A percentile compares a stretch with the other conserved stretches of the same genome.
Evolutionary conservation across 805 yeast genomes (phyloP).

Genomic region (Myxozyma neglecta): DNA sequence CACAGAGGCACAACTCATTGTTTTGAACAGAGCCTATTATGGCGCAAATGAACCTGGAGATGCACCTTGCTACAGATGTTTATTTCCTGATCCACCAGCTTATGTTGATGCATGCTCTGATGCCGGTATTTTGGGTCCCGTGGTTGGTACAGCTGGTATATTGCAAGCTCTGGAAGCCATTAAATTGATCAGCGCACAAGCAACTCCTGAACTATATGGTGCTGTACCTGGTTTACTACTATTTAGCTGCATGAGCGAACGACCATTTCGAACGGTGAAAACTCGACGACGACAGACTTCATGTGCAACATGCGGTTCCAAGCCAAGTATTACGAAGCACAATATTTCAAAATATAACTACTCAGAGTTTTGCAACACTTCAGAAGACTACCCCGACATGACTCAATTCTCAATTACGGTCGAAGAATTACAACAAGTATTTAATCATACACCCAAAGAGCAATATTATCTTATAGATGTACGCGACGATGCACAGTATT

Average conservation of each 20-base stretch:
- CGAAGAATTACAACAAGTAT: slow-evolving; percentile 38
- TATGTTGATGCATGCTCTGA: slow-evolving; percentile 83
- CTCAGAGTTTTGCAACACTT: slow-evolving; percentile 69
- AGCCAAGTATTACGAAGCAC: slow-evolving; percentile 51
- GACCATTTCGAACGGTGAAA: slow-evolving; percentile 62
- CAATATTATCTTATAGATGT: slow-evolving; percentile 63
- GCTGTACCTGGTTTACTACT: slow-evolving; percentile 45
- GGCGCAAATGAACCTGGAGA: slow-evolving; percentile 37
- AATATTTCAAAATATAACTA: slow-evolving; percentile 59
- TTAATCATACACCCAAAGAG: neutral
- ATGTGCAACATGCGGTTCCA: slow-evolving; percentile 66
- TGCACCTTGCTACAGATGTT: slow-evolving; percentile 90
- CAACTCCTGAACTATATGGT: slow-evolving; percentile 56
- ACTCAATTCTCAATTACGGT: slow-evolving; percentile 51
- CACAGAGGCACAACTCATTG: slow-evolving; percentile 84
- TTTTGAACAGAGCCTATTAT: slow-evolving; percentile 51
- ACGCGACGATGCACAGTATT: slow-evolving; percentile 74
- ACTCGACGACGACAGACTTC: slow-evolving; percentile 66
- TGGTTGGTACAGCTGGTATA: slow-evolving; percentile 88
- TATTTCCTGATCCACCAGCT: slow-evolving; percentile 87
- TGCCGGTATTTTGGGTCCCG: slow-evolving; percentile 94
- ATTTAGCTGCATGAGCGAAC: slow-evolving; percentile 62
- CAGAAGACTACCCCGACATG: slow-evolving; percentile 49
- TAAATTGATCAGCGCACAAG: slow-evolving; percentile 63
- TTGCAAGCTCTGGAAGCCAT: slow-evolving; percentile 87